Base-by-base conservation (phyloP, 208 protist species). In the Leishmania aethiopica region DNA sequence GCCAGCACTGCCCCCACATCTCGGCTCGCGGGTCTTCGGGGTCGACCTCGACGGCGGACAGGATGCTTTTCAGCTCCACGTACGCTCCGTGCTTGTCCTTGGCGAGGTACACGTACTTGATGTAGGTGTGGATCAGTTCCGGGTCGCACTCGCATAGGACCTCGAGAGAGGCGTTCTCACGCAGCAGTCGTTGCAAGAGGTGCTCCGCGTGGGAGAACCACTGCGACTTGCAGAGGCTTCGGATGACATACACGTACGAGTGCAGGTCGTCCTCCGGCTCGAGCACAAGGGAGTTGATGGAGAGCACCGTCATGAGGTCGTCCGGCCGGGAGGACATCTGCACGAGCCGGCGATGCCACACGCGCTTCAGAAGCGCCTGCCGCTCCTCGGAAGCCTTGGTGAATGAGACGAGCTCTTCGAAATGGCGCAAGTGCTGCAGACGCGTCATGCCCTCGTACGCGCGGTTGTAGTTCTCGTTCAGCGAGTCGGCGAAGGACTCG, bases 351-450 rank as follows among this genome's bases (percentile, higher is more conserved):
- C 74, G 83, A 51, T 92, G 90, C 99, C 99, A 99, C 60, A 97
- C 93, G 10, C 93, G 74, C 69, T 84, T 84, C 51, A 98, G 86
- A 87, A 96, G 89, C 35, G 62, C 70, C 69, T 84, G 83, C 10
- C 95, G 88, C 69, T 98, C 91, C 51, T 60, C 73, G 60, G 78
- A 84, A 19, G 92, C 92, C 35, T 84, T 92, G 62, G 98, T 97
- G 92, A 98, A 99, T 40, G 92, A 91, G 25, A 99, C 94, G 51
- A 99, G 93, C 89, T 99, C 99, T 88, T 99, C 99, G 82, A 99
- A 96, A 91, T 99, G 99, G 10, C 95, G 88, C 28, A 99, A 86
- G 87, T 99, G 99, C 91, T 99, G 99, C 79, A 99, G 87, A 28
- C 93, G 77, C n/a, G 99, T 97, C 8, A 99, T 89, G 25, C 91